Conservation (phyloP, 805 yeast genomes). For the Kluyveromyces siamensis region DNA sequence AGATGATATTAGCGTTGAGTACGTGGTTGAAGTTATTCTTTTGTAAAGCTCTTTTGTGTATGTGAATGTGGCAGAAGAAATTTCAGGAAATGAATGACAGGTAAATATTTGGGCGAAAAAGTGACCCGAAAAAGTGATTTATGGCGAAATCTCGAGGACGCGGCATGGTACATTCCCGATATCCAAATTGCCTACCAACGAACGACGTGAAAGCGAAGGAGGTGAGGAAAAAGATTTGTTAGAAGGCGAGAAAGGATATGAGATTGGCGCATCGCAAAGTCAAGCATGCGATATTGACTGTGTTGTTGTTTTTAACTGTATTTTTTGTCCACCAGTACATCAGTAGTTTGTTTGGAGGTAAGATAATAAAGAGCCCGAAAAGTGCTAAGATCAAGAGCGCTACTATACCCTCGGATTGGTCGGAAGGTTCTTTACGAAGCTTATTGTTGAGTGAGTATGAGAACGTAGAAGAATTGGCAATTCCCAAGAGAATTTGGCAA, state of each 20-base stretch:
- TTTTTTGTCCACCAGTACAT: not conserved
- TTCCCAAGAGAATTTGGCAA: slow-evolving; percentile 42
- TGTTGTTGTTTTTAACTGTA: not conserved
- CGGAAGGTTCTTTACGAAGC: not conserved
- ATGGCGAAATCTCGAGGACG: no score
- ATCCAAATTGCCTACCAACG: no score
- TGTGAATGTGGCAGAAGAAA: no score
- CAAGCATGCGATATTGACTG: not conserved
- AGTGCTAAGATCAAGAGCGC: not conserved
- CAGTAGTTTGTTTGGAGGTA: not conserved
- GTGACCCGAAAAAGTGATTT: no score
- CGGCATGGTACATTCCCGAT: no score
- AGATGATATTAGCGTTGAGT: no score
- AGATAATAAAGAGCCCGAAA: no score
- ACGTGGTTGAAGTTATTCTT: no score
- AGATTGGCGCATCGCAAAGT: not conserved
- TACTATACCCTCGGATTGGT: slow-evolving; percentile 1
- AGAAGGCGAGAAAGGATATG: not conserved
- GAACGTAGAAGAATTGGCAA: slow-evolving; percentile 5
- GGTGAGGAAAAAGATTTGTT: not conserved
- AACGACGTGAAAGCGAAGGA: not conserved
- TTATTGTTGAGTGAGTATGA: not conserved
- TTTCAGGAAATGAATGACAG: no score
- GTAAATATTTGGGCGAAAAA: no score
- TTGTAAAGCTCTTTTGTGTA: no score